These are phyloP conservation scores for Ceriops tagal DNA, from an alignment of 345 rosid species.

Conservation along the genomic window DNA sequence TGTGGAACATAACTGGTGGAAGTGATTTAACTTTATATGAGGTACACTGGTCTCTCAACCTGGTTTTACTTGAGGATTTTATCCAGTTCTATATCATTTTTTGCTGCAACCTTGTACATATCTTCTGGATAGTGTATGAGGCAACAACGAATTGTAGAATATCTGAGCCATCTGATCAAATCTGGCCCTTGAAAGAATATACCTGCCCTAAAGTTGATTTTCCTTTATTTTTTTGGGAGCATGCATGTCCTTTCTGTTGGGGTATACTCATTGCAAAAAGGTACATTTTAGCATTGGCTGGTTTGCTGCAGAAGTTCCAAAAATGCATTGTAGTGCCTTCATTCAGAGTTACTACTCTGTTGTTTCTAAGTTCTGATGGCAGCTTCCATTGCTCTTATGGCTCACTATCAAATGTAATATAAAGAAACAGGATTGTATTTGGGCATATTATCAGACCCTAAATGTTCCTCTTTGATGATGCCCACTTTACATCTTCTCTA, in stretches of 20 bases:
- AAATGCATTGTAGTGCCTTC: not conserved
- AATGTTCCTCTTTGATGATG: not conserved
- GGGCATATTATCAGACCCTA: not conserved
- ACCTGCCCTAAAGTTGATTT: not conserved
- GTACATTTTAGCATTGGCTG: not conserved
- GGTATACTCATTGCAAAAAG: not conserved
- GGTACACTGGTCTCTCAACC: slow-evolving; percentile 38
- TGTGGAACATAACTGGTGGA: slow-evolving; percentile 99
- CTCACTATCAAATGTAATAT: not conserved
- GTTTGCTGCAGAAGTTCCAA: not conserved
- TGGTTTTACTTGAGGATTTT: not conserved
- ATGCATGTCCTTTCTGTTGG: not conserved
- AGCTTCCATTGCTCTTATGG: not conserved
- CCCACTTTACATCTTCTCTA: not conserved
- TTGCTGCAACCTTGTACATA: not conserved
- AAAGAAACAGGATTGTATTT: not conserved
- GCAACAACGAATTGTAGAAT: not conserved
- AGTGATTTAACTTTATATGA: slow-evolving; percentile 81
- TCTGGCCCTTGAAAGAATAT: not conserved
- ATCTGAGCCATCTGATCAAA: not conserved
- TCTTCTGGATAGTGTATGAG: not conserved
- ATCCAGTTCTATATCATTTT: not conserved
- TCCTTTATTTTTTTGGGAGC: not conserved
- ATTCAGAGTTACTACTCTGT: not conserved
- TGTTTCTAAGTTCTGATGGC: not conserved